phyloP scores from a whole-genome alignment of 2,329 filamentous ascomycete genomes.

The Pseudogymnoascus sp. region DNA sequence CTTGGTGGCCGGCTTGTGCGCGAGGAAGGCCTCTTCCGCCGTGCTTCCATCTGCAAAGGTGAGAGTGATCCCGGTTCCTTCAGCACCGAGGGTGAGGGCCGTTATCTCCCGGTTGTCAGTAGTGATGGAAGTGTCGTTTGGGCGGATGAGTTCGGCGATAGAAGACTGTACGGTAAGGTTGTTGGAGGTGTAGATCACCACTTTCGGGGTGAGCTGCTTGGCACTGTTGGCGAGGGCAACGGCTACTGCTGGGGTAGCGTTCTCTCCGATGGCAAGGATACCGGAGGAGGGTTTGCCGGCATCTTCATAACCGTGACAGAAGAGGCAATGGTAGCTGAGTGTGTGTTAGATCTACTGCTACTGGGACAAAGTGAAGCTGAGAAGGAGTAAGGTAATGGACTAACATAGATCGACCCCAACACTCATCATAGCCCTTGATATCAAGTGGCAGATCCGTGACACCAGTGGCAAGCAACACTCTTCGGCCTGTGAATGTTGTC shows the following conservation, averaged over 20 bases:
- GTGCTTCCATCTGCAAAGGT: neutral
- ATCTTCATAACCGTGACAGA: slow-evolving; percentile 43
- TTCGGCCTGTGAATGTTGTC: slow-evolving; percentile 38
- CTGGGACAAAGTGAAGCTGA: neutral
- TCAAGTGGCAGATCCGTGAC: slow-evolving; percentile 42
- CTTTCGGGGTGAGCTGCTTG: slow-evolving; percentile 33
- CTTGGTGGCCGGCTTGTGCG: neutral
- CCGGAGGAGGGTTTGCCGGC: slow-evolving; percentile 38
- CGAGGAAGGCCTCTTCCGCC: neutral
- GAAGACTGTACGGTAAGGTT: slow-evolving; percentile 15
- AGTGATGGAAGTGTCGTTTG: neutral
- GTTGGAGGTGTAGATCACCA: slow-evolving; percentile 46
- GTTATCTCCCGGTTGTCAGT: neutral
- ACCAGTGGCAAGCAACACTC: slow-evolving; percentile 48
- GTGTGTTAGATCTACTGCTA: neutral
- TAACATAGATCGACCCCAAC: slow-evolving; percentile 36
- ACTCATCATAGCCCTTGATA: slow-evolving; percentile 45
- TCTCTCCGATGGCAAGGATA: slow-evolving; percentile 36
- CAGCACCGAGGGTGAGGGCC: neutral
- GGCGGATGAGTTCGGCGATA: neutral
- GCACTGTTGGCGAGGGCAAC: slow-evolving; percentile 38
- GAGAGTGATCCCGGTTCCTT: neutral
- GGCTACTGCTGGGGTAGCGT: slow-evolving; percentile 28
- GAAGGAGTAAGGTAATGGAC: neutral
- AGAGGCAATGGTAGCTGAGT: slow-evolving; percentile 6